Evolutionary conservation across 1,284 basidiomycete genomes (phyloP), one percentile per base, ranked within the genome.

Genomic region (Schizophyllum amplum): DNA sequence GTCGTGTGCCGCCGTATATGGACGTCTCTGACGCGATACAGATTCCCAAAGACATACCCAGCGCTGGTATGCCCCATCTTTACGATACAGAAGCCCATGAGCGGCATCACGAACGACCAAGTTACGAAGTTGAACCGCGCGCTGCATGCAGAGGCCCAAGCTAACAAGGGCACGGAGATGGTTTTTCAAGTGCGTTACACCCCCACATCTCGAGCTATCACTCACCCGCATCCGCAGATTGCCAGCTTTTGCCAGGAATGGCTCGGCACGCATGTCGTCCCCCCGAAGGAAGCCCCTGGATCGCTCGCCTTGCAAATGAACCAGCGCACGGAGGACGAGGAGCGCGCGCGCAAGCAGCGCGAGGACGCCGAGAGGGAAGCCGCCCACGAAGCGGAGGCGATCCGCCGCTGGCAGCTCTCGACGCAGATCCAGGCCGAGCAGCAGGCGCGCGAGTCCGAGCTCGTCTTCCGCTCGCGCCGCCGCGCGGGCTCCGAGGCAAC

Each of bases 31-130:
- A 27, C 51, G 22, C 27, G 33, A 51, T 55, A 20, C 59, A 90
- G 87, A 67, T 81, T 91, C 59, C 87, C 88, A 4, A 89, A 86
- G 69, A 88, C 87, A 54, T 90, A 90, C 67, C 88, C 89, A 11
- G 70, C 74, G 2, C 76, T 84, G 54, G 83, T 86, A 23, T 79
- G 75, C 51, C 84, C 89, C 3, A 80, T 76, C 2, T 87, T 91
- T 63, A 75, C 80, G 4, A 78, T 90, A 47, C 79, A 86, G 66
- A 83, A 81, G 61, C 84, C 84, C 24, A 78, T 79, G 56, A 71
- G 74, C 46, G 86, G 86, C 23, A 63, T 90, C 27, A 73, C 68
- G 48, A 71, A 75, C 49, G 76, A 80, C 20, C 75, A 87, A 62
- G 69, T 84, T 51, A 70, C 72, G 47, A 80, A 75, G 51, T 67